Evolutionary conservation across 768 basidiomycete genomes (phyloP).

Genomic region (Sarcodon aspratus): DNA sequence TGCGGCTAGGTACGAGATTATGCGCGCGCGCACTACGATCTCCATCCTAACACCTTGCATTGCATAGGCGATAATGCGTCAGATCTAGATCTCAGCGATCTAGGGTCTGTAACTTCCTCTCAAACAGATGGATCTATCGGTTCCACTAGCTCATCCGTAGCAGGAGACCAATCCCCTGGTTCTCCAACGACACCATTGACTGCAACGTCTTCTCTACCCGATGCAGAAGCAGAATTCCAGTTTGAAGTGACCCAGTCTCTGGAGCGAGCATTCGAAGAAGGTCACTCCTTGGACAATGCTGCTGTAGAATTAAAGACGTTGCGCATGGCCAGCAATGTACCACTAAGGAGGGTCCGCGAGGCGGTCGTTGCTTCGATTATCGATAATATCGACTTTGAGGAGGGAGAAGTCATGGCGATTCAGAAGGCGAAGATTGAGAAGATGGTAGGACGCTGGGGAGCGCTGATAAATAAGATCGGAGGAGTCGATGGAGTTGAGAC

Average conservation of each 20-base stretch:
- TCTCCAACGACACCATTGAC: conserved; percentile 26
- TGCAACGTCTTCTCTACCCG: conserved; percentile 9
- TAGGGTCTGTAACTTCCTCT: neutral
- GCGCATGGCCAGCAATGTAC: conserved; percentile 93
- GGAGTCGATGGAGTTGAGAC: conserved; percentile 79
- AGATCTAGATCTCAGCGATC: neutral
- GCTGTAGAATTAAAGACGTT: conserved; percentile 92
- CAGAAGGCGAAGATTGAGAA: conserved; percentile 57
- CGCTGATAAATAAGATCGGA: conserved; percentile 69
- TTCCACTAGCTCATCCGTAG: no score
- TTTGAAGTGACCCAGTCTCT: conserved; percentile 75
- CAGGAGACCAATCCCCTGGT: conserved; percentile 24
- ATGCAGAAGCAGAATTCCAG: conserved; percentile 42
- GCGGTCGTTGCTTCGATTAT: conserved; percentile 84
- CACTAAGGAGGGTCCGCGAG: conserved; percentile 74
- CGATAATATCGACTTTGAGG: conserved; percentile 36
- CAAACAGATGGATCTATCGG: no score
- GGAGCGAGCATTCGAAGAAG: conserved; percentile 86
- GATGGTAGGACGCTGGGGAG: conserved; percentile 73
- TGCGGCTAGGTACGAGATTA: conserved; percentile 54
- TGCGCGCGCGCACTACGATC: neutral
- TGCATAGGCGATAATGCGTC: conserved; percentile 3
- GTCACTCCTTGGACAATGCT: conserved; percentile 86
- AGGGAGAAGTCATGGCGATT: conserved; percentile 32
- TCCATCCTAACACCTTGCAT: conserved; percentile 5